A percentile compares a stretch with the other conserved stretches of the same genome.
Conservation (phyloP, 78 protist species). For the Dictyostelium capitatum region DNA sequence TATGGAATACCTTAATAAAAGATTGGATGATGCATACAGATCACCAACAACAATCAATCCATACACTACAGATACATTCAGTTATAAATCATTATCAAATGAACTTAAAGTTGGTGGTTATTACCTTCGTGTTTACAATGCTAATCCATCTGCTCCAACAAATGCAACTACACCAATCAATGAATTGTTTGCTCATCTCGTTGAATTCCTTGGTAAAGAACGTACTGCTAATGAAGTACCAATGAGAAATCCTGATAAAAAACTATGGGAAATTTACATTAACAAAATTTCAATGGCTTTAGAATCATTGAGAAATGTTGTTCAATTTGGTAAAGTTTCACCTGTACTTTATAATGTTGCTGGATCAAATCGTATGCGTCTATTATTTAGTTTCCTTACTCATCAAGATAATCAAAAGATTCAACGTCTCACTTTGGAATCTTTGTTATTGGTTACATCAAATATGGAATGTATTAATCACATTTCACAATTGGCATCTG, state of each 20-base stretch:
- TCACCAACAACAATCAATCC: constrained; percentile 45
- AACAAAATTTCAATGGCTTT: not conserved
- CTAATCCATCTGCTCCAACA: constrained; percentile 64
- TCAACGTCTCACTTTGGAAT: not conserved
- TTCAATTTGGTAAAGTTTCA: constrained; percentile 44
- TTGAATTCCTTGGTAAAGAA: constrained; percentile 32
- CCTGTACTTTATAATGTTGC: constrained; percentile 21
- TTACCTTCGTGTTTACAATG: constrained; percentile 85
- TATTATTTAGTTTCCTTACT: constrained; percentile 35
- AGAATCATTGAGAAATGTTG: constrained; percentile 50
- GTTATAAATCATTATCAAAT: constrained; percentile 43
- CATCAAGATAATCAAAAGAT: constrained; percentile 30
- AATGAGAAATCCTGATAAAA: constrained; percentile 3
- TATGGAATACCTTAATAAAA: constrained; percentile 55
- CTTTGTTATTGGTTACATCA: constrained; percentile 26
- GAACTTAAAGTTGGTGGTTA: constrained; percentile 80
- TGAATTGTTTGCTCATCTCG: constrained; percentile 50
- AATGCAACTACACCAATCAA: constrained; percentile 46
- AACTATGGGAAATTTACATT: constrained; percentile 26
- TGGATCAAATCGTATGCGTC: not conserved
- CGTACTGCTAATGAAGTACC: constrained; percentile 47
- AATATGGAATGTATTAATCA: constrained; percentile 79
- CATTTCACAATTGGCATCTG: constrained; percentile 43
- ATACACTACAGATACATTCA: constrained; percentile 22
- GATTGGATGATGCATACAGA: constrained; percentile 26